Evolutionary conservation across 805 yeast genomes (phyloP), one percentile per base, ranked within the genome.

Genomic region (Candida saitoana): DNA sequence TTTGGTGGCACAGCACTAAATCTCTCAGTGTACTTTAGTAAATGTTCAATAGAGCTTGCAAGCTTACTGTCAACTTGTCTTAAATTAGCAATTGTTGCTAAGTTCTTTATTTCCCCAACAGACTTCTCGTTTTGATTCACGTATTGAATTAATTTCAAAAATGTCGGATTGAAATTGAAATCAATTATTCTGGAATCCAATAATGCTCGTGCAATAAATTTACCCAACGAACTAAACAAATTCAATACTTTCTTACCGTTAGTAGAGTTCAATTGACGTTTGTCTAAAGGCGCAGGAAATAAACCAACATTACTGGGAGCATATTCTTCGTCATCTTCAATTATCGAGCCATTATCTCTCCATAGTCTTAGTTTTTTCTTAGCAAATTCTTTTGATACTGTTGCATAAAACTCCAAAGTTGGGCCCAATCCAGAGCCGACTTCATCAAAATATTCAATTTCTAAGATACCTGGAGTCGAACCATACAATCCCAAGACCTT

Each of bases 341-440:
- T 5, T 11, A 29, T 29, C 5, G 39, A 27, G 8, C 39, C 17
- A 14, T 42, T 52, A 41, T 62, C 61, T 50, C 95, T 73, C 98
- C 98, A 91, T 67, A 93, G 67, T 6, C 62, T 62, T 36, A 82
- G 62, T 19, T 70, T 71, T 39, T 71, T 73, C 49, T 67, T 72
- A 1, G 84, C 67, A 57, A 91, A 88, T 48, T 82, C 89, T 43
- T 71, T 78, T 0, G 96, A 88, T 2, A 87, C 88, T 12, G 73
- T 68, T 0, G 97, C 80, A 55, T 88, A 91, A 56, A 93, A 91
- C 61, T 91, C 99, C 48, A 90, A 69, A 0, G 99, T 91, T 3
- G 99, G 99, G 0, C 99, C 99, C 35, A 89, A 65, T 0, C 99
- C 99, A 0, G 96, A 83, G n/a, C 98, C 99, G 5, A 76, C 96